These are phyloP conservation scores for Psilocybe mexicana DNA, from an alignment of 1,284 basidiomycete genomes.

Conservation along the genomic window DNA sequence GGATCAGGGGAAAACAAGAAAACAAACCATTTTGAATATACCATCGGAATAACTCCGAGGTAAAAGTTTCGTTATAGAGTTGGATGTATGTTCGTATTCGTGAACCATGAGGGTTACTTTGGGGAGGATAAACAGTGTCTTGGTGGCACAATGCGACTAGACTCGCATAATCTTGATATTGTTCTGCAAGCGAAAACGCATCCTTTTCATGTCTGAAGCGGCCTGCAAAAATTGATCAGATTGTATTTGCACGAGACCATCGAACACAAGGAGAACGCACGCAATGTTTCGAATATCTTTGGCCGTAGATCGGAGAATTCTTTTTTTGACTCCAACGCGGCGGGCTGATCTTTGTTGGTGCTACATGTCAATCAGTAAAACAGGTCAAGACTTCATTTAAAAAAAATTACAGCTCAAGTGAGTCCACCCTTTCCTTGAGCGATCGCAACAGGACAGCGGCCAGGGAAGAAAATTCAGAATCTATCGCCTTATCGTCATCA, in stretches of 20 bases:
- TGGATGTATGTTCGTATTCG: conserved; percentile 77
- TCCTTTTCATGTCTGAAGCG: conserved; percentile 64
- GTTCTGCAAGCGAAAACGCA: conserved; percentile 83
- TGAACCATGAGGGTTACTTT: conserved; percentile 58
- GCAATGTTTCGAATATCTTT: conserved; percentile 72
- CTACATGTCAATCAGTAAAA: not conserved
- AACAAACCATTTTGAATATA: conserved; percentile 73
- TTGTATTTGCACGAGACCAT: not conserved
- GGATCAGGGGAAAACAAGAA: not conserved
- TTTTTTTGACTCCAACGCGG: conserved; percentile 58
- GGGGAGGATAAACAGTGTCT: conserved; percentile 60
- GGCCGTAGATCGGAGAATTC: conserved; percentile 74
- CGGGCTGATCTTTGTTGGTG: conserved; percentile 23
- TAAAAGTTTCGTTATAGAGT: conserved; percentile 82
- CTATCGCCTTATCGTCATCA: conserved; percentile 35
- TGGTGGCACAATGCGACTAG: conserved; percentile 82
- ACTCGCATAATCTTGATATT: conserved; percentile 82
- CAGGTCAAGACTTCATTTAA: not conserved
- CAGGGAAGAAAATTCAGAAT: conserved; percentile 72
- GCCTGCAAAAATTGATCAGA: conserved; percentile 39
- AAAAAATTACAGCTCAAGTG: conserved; percentile 58
- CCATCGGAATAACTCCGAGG: conserved; percentile 87
- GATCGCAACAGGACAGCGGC: conserved; percentile 70
- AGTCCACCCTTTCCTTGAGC: conserved; percentile 72
- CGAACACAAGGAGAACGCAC: conserved; percentile 42